Evolutionary conservation across 345 rosid genomes (phyloP).

Genomic region (Sisymbrium altissimum): DNA sequence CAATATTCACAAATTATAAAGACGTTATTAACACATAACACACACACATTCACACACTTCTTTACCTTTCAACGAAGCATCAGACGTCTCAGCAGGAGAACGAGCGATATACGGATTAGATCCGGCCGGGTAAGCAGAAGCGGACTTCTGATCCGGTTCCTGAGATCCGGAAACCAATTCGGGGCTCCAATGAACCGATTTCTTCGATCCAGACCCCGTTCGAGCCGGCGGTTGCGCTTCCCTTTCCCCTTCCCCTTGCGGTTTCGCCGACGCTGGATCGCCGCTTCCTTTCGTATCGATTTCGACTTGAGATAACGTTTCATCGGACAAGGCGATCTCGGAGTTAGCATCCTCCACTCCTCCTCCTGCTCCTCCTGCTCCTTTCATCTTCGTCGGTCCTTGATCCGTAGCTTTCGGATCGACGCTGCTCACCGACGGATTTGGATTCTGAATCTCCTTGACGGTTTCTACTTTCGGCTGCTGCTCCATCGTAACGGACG

Average conservation of each 20-base stretch:
- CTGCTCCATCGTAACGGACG: constrained; percentile 39
- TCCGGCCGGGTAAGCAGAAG: constrained; percentile 24
- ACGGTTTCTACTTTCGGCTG: constrained; percentile 43
- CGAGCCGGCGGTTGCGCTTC: constrained; percentile 27
- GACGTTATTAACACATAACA: no score
- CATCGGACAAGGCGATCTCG: constrained; percentile 33
- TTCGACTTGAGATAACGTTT: constrained; percentile 14
- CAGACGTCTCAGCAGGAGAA: constrained; percentile 38
- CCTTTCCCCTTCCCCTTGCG: no score
- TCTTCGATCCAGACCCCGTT: constrained; percentile 41
- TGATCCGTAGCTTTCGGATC: constrained; percentile 31
- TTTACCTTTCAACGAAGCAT: constrained; percentile 52
- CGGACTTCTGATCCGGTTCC: constrained; percentile 23
- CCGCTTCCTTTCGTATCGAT: constrained; percentile 23
- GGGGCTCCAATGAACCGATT: constrained; percentile 76
- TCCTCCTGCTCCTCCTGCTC: no score
- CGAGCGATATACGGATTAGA: constrained; percentile 57
- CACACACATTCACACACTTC: not conserved
- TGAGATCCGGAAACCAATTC: constrained; percentile 58
- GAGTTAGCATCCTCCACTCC: constrained; percentile 34
- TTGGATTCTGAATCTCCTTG: constrained; percentile 36
- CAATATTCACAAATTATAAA: no score
- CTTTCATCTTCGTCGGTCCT: constrained; percentile 31
- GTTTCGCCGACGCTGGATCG: constrained; percentile 2
- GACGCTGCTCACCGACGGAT: constrained; percentile 19